Base-by-base conservation (phyloP, 2,329 filamentous ascomycete genomes). In the Pseudopyrenochaeta lycopersici region DNA sequence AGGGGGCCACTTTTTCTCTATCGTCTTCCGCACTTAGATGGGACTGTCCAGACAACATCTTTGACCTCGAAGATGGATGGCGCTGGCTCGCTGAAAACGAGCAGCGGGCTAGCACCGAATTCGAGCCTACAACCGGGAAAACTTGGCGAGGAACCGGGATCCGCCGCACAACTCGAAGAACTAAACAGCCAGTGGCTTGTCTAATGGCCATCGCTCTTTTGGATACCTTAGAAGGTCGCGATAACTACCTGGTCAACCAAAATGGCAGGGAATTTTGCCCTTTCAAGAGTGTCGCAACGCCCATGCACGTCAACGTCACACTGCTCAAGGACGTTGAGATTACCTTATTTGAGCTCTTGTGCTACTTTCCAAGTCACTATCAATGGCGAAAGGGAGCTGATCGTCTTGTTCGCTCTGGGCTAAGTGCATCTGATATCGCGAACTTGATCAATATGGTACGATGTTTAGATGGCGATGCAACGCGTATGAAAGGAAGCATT, bases 1-100 rank as follows among this genome's bases (percentile, higher is more conserved):
- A n/a, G n/a, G 4, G 10, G 4, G 7, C 11, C 11, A 7, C 42
- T 3, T 21, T 30, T 21, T n/a, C 20, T 14, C 2, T 3, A 27
- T 2, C 6, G 1, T 31, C 38, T 1, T 40, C 43, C 10, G 51
- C 52, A 36, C n/a, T 41, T 1, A 55, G 62, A 0, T 52, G 58
- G 2, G 58, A 66, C 17, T 64, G 57, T 15, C 63, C 63, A 0
- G 46, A 64, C 14, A 38, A 41, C 20, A 14, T 66, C n/a, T 33
- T 64, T 15, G 58, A 66, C 33, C 44, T 64, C 4, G 23, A 51
- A 9, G 61, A 66, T 7, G 63, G 44, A 4, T 66, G 61, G 61
- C 46, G 61, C 2, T 66, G 61, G 63, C 33, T 64, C 0, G 15
- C n/a, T 0, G 31, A 49, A 1, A 51, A 54, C 30, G 52, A 60